Conservation (phyloP, 2,329 filamentous ascomycete genomes). For the Aspergillus oerlinghausenensis region DNA sequence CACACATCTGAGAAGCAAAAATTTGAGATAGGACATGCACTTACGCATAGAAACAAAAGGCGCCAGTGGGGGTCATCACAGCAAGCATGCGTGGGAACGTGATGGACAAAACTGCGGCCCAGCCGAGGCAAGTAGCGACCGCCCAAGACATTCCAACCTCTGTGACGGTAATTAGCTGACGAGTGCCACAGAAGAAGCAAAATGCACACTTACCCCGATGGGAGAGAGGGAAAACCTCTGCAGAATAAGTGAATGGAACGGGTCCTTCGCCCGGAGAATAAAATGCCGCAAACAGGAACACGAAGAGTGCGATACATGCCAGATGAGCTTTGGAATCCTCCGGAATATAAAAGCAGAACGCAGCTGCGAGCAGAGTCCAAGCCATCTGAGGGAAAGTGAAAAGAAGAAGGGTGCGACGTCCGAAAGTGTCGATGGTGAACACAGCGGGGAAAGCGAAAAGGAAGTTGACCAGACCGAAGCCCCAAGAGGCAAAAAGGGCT, state of each 20-base stretch:
- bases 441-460: constrained; percentile 61
- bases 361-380: constrained; percentile 62
- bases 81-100: constrained; percentile 46
- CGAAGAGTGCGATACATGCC: constrained; percentile 55
- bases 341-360: constrained; percentile 53
- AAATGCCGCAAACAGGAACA: constrained; percentile 62
- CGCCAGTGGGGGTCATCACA: constrained; percentile 48
- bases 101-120: constrained; percentile 48
- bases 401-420: constrained; percentile 57
- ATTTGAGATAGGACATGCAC: constrained; percentile 8
- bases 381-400: constrained; percentile 67
- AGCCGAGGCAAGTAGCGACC: constrained; percentile 44
- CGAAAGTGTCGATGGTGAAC: constrained; percentile 64
- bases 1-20: not conserved
- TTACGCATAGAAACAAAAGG: constrained; percentile 58
- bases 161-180: constrained; percentile 26
- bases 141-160: constrained; percentile 47
- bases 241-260: constrained; percentile 50
- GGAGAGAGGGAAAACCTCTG: constrained; percentile 53
- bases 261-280: constrained; percentile 62
- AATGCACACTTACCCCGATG: constrained; percentile 41
- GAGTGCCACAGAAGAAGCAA: constrained; percentile 9
- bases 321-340: constrained; percentile 42
- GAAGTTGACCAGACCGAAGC: constrained; percentile 63
- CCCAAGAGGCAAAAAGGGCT: constrained; percentile 60